Base-by-base conservation (phyloP, 805 yeast species). In the Teunomyces stri region DNA sequence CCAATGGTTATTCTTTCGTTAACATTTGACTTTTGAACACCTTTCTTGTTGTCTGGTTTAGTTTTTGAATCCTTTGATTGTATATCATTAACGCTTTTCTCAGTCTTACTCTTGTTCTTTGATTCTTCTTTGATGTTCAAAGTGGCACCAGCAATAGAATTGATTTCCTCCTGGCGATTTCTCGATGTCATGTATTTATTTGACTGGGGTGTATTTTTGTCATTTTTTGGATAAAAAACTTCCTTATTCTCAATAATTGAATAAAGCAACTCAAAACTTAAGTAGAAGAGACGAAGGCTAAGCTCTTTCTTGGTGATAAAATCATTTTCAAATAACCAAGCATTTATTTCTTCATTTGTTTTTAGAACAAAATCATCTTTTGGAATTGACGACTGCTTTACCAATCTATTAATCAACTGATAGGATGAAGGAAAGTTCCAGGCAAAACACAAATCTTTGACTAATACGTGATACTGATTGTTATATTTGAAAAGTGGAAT, bases 391-490 rank as follows among this genome's bases (percentile, higher is more conserved):
- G 64, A 50, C 5, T 50, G 45, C 43, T 62, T 64, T 15, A 65
- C 48, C 6, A 70, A 31, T 46, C 58, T 59, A n/a, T 50, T 43
- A 25, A 72, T 61, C 16, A 72, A 48, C 52, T 72, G 78, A 49
- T 72, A 72, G 3, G 76, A 66, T 6, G 76, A 71, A 1, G 77
- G 75, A 44, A 57, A 72, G 49, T 65, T 66, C 73, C 74, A 72
- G 7, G 63, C 45, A 22, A 27, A 35, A 6, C 72, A 65, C 44
- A 72, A 54, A 48, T 68, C 65, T 39, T 63, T 61, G 11, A 68
- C 38, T 31, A 72, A 53, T 2, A 68, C 68, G 41, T 57, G 59
- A 20, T 51, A 37, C 16, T 37, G 28, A 22, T 22, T 28, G 36
- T 22, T 46, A 27, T n/a, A 20, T 16, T 41, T 43, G 43, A 51